These are phyloP conservation scores for Mimosa pudica DNA, from an alignment of 306 rosid genomes.

Conservation along the genomic window DNA sequence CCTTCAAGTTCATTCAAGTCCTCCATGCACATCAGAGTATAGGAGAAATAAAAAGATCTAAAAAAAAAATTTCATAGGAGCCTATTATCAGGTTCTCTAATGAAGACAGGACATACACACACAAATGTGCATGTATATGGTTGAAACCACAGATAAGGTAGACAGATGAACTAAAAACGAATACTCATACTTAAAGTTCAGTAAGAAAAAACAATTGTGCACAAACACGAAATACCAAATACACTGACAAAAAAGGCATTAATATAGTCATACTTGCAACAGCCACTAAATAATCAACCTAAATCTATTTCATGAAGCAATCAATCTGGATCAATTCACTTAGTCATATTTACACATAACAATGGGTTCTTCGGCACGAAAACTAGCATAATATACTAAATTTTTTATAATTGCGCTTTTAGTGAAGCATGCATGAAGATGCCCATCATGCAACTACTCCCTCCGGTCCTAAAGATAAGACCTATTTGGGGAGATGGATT, in stretches of 20 bases:
- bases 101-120: background rate
- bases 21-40: conserved; percentile 5
- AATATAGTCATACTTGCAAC: background rate
- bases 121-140: background rate
- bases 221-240: background rate
- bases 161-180: background rate
- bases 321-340: background rate
- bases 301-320: background rate
- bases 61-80: background rate
- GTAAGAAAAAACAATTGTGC: background rate
- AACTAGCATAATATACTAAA: background rate
- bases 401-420: background rate
- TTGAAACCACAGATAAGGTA: background rate
- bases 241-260: background rate
- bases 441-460: background rate
- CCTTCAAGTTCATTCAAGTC: conserved; percentile 7
- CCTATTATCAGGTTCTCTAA: background rate
- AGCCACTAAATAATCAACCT: background rate
- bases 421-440: background rate
- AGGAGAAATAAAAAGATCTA: conserved; percentile 1
- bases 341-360: background rate
- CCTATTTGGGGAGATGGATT: too few relatives aligned
- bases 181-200: background rate
- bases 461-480: too few relatives aligned
- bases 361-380: background rate